Evolutionary conservation across 371 early-diverging fungal species (phyloP), one percentile per base, ranked within the genome.

Genomic region (Syncephalastrum racemosum): DNA sequence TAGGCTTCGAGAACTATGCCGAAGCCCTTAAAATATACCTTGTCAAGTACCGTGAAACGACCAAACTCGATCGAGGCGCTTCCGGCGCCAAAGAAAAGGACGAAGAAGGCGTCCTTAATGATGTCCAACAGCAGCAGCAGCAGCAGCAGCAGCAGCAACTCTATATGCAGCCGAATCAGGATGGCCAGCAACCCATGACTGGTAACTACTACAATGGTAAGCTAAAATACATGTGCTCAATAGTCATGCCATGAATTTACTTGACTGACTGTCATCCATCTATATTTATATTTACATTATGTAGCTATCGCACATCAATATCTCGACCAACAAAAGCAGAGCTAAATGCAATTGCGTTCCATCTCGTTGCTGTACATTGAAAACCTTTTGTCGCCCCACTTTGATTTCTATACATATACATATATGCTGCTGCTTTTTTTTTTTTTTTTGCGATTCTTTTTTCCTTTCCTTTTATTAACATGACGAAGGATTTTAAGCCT

Each of bases 1-100:
- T 99, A 57, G 99, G 99, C 2, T 98, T 99, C 81, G 98, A 97
- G 58, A 94, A 93, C 73, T 99, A 99, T 80, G 88, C 91, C 13
- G 98, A 97, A 60, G 88, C 91, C n/a, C 75, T 98, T 63, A 94
- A 91, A 74, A 82, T 94, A 42, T 98, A 98, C 70, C 82, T 97
- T 64, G 64, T 79, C 50, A 95, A 95, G 70, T 97, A 97, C 68
- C 84, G 96, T 50, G 95, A 96, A 82, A 77, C 82, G 18, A 85
- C 81, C 19, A 83, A 85, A 58, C 71, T 79, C 23, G 85, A 83
- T 45, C 67, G 85, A 56, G 69, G 82, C 25, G 67, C 77, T 22
- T 65, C 77, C 16, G 66, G 70, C 16, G 63, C 63, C 41, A 81
- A 79, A 62, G 81, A 81, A 49, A 79, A 82, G 53, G 79, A 81